These are phyloP conservation scores for Xylaria palmicola DNA, from an alignment of 495 filamentous ascomycete species.

Conservation along the genomic window DNA sequence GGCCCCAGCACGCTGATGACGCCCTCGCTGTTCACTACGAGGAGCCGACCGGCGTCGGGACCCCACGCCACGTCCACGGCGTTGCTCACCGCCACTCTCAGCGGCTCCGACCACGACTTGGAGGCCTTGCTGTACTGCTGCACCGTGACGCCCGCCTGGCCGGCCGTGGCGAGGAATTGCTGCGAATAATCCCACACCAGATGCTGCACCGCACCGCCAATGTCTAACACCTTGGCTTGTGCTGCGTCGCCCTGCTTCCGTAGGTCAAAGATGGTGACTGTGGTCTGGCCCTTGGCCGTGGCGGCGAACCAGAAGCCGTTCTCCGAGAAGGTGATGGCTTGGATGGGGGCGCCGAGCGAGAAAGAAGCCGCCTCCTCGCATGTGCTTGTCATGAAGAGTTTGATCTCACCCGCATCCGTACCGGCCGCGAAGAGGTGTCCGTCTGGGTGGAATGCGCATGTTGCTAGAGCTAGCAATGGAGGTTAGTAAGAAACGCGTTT, in stretches of 20 bases:
- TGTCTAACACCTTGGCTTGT: constrained; percentile 75
- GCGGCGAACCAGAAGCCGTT: constrained; percentile 96
- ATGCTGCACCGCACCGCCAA: constrained; percentile 68
- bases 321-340: constrained; percentile 83
- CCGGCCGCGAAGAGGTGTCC: constrained; percentile 90
- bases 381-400: constrained; percentile 79
- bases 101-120: constrained; percentile 86
- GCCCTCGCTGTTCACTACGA: constrained; percentile 72
- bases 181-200: constrained; percentile 93
- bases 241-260: constrained; percentile 77
- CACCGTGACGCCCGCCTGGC: constrained; percentile 77
- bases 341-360: constrained; percentile 62
- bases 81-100: constrained; percentile 70
- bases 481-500: constrained; percentile 32
- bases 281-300: constrained; percentile 66
- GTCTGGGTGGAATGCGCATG: constrained; percentile 89
- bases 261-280: constrained; percentile 84
- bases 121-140: constrained; percentile 80
- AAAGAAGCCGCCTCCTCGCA: constrained; percentile 70
- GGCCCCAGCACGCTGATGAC: constrained; percentile 61
- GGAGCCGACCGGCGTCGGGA: constrained; percentile 65
- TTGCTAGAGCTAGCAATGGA: constrained; percentile 63
- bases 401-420: constrained; percentile 70
- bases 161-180: constrained; percentile 83
- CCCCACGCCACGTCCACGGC: constrained; percentile 79